Evolutionary conservation across 1,284 basidiomycete genomes (phyloP).

Genomic region (Heterobasidion occidentale): DNA sequence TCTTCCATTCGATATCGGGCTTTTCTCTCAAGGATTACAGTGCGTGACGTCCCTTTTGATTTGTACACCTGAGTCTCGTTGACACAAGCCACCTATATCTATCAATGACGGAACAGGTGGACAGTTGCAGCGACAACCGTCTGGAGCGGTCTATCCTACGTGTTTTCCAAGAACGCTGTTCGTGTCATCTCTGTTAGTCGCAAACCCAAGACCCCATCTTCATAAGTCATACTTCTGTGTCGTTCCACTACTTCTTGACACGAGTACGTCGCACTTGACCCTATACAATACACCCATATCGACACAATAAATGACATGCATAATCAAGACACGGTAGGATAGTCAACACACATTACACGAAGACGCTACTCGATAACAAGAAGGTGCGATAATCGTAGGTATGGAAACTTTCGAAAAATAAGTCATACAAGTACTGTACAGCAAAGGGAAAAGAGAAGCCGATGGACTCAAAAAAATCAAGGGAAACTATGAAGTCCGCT

Average conservation of each 20-base stretch:
- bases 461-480: neutral
- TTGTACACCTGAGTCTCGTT: neutral
- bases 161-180: slow-evolving; percentile 69
- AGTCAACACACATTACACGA: neutral
- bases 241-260: too few relatives aligned
- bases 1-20: slow-evolving; percentile 44
- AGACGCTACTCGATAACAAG: neutral
- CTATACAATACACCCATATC: neutral
- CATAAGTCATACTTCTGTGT: too few relatives aligned
- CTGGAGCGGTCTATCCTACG: slow-evolving; percentile 87
- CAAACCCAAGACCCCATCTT: neutral
- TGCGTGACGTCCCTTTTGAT: slow-evolving; percentile 26
- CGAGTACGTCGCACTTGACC: too few relatives aligned
- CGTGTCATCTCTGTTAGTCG: slow-evolving; percentile 4
- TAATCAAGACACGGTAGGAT: neutral
- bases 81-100: neutral
- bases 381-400: neutral
- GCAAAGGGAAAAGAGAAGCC: too few relatives aligned
- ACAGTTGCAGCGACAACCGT: slow-evolving; percentile 85
- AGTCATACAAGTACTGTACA: neutral
- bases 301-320: neutral
- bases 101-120: slow-evolving; percentile 41
- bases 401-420: neutral
- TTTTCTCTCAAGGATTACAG: slow-evolving; percentile 58
- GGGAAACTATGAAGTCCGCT: neutral